Conservation (phyloP, 768 basidiomycete species). For the Panaeolus cyanescens region DNA sequence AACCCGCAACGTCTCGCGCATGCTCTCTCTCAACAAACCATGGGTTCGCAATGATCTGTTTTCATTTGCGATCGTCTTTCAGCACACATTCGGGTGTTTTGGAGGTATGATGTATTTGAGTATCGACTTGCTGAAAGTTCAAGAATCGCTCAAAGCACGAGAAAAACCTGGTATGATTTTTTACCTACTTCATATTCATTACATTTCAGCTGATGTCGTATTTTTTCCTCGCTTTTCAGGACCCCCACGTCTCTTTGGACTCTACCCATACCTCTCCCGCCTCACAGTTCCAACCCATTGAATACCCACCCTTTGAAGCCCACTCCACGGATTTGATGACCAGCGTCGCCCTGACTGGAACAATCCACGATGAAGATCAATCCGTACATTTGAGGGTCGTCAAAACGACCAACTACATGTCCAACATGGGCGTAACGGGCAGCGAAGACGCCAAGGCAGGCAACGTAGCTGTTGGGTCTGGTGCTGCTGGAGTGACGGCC, state of each 20-base stretch:
- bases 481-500: constrained; percentile 23
- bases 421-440: no score
- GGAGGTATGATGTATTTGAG: constrained; percentile 92
- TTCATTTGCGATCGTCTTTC: constrained; percentile 89
- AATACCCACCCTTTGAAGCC: constrained; percentile 85
- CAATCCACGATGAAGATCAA: constrained; percentile 96
- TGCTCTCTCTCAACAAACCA: constrained; percentile 84
- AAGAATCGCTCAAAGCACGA: constrained; percentile 50
- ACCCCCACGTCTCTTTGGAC: constrained; percentile 44
- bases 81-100: constrained; percentile 74
- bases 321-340: constrained; percentile 95
- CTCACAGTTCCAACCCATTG: constrained; percentile 67
- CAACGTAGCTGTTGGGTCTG: constrained; percentile 21
- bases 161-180: constrained; percentile 27
- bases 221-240: no score
- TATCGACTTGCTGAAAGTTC: constrained; percentile 91
- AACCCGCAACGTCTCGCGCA: constrained; percentile 75
- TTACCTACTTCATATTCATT: not conserved
- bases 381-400: constrained; percentile 82
- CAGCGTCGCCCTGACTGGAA: constrained; percentile 85
- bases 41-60: constrained; percentile 88
- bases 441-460: no score
- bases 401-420: no score
- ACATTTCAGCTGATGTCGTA: no score
- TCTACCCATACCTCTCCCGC: constrained; percentile 73